phyloP scores from a whole-genome alignment of 768 basidiomycete species.

The Mycena chlorophos region DNA sequence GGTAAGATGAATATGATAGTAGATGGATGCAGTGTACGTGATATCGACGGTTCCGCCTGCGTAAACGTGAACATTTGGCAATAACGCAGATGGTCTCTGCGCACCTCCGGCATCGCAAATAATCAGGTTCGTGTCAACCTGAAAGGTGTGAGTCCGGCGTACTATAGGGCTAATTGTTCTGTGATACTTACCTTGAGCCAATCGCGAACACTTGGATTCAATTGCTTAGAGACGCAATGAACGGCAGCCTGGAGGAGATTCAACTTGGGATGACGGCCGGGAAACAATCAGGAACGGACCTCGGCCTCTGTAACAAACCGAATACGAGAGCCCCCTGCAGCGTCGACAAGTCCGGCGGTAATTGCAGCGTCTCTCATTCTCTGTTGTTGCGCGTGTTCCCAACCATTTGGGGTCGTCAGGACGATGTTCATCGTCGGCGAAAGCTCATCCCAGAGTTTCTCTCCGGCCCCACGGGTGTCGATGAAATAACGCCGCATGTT shows the following conservation, averaged over 20 bases:
- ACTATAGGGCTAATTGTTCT: not conserved
- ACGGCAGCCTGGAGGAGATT: constrained; percentile 6
- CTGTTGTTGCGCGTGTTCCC: constrained; percentile 23
- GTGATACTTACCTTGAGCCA: constrained; percentile 6
- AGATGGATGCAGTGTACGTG: not conserved
- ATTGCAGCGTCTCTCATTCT: constrained; percentile 28
- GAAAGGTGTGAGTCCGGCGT: not conserved
- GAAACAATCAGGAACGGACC: not conserved
- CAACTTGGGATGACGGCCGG: not conserved
- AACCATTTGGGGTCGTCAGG: constrained; percentile 28
- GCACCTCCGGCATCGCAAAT: constrained; percentile 1
- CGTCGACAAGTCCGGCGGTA: constrained; percentile 22
- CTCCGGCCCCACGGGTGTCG: not conserved
- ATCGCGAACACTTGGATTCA: not conserved
- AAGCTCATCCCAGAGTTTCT: constrained; percentile 18
- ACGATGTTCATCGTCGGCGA: constrained; percentile 21
- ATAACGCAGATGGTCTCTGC: not conserved
- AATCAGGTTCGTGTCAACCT: not conserved
- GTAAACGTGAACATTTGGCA: not conserved
- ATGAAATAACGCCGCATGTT: constrained; percentile 23
- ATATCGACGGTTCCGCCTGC: not conserved
- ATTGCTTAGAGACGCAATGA: constrained; percentile 3
- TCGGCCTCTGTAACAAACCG: constrained; percentile 26
- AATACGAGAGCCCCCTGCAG: constrained; percentile 7
- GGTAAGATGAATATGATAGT: not conserved